These are phyloP conservation scores for Aspergillus tubingensis DNA, from an alignment of 2,329 filamentous ascomycete genomes.

Conservation along the genomic window DNA sequence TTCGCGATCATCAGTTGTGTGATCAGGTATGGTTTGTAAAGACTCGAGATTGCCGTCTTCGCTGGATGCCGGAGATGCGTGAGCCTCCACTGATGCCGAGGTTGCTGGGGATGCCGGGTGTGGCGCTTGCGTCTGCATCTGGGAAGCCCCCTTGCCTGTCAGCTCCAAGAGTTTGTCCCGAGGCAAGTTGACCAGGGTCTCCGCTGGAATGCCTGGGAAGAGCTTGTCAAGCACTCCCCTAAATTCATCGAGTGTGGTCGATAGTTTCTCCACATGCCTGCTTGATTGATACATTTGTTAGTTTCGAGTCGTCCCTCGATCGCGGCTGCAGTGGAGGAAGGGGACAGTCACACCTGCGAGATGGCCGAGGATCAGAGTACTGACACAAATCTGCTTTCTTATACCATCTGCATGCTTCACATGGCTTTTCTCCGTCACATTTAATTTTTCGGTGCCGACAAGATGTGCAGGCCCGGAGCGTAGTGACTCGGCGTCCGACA, in stretches of 20 bases:
- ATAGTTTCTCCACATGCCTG: slow-evolving; percentile 57
- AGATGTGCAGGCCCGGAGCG: slow-evolving; percentile 65
- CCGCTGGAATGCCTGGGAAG: slow-evolving; percentile 61
- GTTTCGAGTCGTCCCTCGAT: slow-evolving; percentile 10
- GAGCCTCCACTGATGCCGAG: slow-evolving; percentile 49
- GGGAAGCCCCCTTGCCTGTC: slow-evolving; percentile 37
- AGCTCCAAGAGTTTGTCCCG: slow-evolving; percentile 63
- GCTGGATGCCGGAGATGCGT: slow-evolving; percentile 43
- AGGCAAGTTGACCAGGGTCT: slow-evolving; percentile 55
- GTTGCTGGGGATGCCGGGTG: slow-evolving; percentile 47
- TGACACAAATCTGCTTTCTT: slow-evolving; percentile 76
- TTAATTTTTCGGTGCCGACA: slow-evolving; percentile 81
- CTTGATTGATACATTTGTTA: slow-evolving; percentile 1
- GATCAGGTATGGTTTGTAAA: slow-evolving; percentile 73
- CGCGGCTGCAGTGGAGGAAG: neutral
- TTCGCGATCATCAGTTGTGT: slow-evolving; percentile 48
- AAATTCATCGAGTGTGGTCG: slow-evolving; percentile 67
- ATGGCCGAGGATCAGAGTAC: slow-evolving; percentile 79
- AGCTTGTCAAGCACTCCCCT: slow-evolving; percentile 63
- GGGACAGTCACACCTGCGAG: slow-evolving; percentile 64
- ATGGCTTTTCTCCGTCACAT: slow-evolving; percentile 79
- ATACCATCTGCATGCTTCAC: slow-evolving; percentile 79
- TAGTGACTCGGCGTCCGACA: slow-evolving; percentile 40
- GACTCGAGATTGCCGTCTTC: slow-evolving; percentile 59
- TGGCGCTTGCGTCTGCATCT: slow-evolving; percentile 35